Base-by-base conservation (phyloP, 768 basidiomycete genomes). In the Russula emetica region DNA sequence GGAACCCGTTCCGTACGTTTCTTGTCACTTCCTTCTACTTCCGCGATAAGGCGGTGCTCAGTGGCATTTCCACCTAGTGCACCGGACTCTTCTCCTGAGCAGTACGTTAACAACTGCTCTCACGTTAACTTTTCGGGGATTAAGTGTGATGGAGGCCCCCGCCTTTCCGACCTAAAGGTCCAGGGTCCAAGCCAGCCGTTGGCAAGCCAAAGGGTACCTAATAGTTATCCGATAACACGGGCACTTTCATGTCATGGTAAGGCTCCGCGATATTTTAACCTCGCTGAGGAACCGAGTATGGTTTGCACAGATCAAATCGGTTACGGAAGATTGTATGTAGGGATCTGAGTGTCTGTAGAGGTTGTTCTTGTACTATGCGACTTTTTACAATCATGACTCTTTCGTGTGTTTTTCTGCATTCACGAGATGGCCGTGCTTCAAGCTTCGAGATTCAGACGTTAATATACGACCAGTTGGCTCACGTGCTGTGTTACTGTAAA, bases 81-180 rank as follows among this genome's bases (percentile, higher is more conserved):
- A 40, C 18, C 6, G 0, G n/a, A 42, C 16, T 6, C 57, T 2
- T 32, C 57, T 6, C 13, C 45, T 7, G 63, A 64, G 0, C 16
- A 49, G 63, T 64, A 34, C 38, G 63, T 64, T 10, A 2, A 1
- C 18, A 13, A 34, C 28, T 11, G 6, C 3, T 40, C 36, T 42
- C 13, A 22, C 13, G 2, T 26, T 9, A n/a, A 55, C 3, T 22
- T 44, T 9, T 3, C 26, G n/a, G 34, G 2, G 5, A 40, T 26
- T 28, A 20, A 28, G 5, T 18, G 22, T 36, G 22, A 30, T 55
- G 24, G 1, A 64, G 63, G 13, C 22, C 53, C 24, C 5, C 38
- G 0, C 38, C 45, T n/a, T 64, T 55, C n/a, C 58, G 58, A 14
- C 63, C 63, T 0, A 64, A 60, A 16, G 63, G 63, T 16, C 63